Conservation (phyloP, 2,329 filamentous ascomycete genomes). For the Alternaria gansuensis region DNA sequence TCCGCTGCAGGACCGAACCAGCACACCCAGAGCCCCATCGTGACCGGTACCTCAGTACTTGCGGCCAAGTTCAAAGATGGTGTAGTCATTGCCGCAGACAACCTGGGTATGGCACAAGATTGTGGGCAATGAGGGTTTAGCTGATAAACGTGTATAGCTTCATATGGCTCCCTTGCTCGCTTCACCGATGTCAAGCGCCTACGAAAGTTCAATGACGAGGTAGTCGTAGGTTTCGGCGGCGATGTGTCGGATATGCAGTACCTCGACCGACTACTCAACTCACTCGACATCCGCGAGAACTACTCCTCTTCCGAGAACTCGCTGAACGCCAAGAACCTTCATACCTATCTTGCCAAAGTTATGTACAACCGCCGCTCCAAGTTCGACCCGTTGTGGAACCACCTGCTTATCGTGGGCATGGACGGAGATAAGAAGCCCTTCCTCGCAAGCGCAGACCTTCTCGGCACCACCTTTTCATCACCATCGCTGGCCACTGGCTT, state of each 20-base stretch:
- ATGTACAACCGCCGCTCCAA: slow-evolving; percentile 94
- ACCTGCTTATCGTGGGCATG: slow-evolving; percentile 87
- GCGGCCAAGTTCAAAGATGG: slow-evolving; percentile 96
- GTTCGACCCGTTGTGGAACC: slow-evolving; percentile 98
- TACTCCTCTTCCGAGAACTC: slow-evolving; percentile 68
- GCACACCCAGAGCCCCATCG: slow-evolving; percentile 90
- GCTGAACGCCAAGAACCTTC: slow-evolving; percentile 91
- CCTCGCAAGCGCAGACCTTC: slow-evolving; percentile 87
- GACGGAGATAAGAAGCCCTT: slow-evolving; percentile 81
- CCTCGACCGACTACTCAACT: slow-evolving; percentile 87
- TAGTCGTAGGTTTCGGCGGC: slow-evolving; percentile 92
- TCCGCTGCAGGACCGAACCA: slow-evolving; percentile 71
- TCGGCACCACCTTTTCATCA: slow-evolving; percentile 88
- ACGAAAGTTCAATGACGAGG: slow-evolving; percentile 82
- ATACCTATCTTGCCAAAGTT: slow-evolving; percentile 95
- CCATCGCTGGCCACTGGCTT: slow-evolving; percentile 94
- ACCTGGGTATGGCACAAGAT: slow-evolving; percentile 72
- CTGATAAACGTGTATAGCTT: slow-evolving; percentile 67
- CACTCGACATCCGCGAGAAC: slow-evolving; percentile 87
- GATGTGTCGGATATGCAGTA: slow-evolving; percentile 99
- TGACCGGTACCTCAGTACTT: slow-evolving; percentile 95
- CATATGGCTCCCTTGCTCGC: slow-evolving; percentile 92
- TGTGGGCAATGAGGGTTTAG: background rate
- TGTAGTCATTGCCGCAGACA: slow-evolving; percentile 96
- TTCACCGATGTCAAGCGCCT: slow-evolving; percentile 98